Percentiles rank a stretch among this genome's conserved stretches.
Evolutionary conservation across 202 grass and related monocot genomes (phyloP).

Genomic region (Zizania palustris): DNA sequence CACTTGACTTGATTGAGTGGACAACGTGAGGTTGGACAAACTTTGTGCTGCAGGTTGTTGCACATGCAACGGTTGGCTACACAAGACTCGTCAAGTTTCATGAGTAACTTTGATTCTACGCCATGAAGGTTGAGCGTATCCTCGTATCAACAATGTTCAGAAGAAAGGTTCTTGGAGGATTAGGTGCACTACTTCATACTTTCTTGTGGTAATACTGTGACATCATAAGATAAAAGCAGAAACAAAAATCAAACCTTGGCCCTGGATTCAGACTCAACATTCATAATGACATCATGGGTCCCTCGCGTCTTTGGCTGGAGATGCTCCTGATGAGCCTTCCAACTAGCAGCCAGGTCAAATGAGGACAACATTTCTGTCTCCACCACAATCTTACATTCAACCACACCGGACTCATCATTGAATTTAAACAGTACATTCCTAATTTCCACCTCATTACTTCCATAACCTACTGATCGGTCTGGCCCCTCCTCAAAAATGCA

Average conservation of each 20-base stretch:
- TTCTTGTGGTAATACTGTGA: not conserved
- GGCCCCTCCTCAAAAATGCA: slow-evolving; percentile 86
- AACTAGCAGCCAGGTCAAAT: slow-evolving; percentile 92
- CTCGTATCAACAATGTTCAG: too few relatives aligned
- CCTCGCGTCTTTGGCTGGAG: slow-evolving; percentile 67
- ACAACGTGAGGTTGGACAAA: too few relatives aligned
- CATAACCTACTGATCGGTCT: slow-evolving; percentile 49
- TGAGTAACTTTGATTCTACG: too few relatives aligned
- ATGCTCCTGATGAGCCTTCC: slow-evolving; percentile 82
- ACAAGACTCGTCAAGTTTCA: too few relatives aligned
- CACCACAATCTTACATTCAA: slow-evolving; percentile 67
- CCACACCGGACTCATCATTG: slow-evolving; percentile 48
- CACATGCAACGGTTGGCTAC: too few relatives aligned
- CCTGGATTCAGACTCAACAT: slow-evolving; percentile 49
- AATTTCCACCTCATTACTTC: slow-evolving; percentile 53
- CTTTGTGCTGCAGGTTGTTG: too few relatives aligned
- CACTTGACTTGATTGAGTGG: too few relatives aligned
- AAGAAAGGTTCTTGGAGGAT: slow-evolving; percentile 4
- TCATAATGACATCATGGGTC: slow-evolving; percentile 66
- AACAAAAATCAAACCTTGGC: slow-evolving; percentile 57
- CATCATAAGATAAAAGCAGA: not conserved
- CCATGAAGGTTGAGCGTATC: too few relatives aligned
- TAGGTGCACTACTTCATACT: slow-evolving; percentile 1
- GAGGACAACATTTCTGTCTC: slow-evolving; percentile 77
- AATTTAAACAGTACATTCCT: slow-evolving; percentile 67